Conservation (phyloP, 2,329 filamentous ascomycete genomes). For the Fusarium duplospermum region DNA sequence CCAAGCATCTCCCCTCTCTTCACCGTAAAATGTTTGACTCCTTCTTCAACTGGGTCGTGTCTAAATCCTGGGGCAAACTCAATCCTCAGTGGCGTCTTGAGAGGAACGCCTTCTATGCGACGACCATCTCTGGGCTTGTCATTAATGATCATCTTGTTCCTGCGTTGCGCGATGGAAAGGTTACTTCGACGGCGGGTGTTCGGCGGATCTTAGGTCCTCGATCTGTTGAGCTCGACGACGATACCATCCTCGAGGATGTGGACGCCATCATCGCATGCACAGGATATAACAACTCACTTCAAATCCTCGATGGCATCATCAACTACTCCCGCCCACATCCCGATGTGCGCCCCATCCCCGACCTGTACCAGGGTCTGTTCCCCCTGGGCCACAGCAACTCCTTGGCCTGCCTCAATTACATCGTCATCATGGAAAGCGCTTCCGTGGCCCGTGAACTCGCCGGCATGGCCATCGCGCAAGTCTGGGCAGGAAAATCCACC, state of each 20-base stretch:
- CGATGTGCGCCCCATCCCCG: slow-evolving; percentile 40
- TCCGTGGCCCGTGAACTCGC: slow-evolving; percentile 54
- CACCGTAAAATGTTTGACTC: slow-evolving; percentile 25
- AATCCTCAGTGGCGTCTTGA: slow-evolving; percentile 34
- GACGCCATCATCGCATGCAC: slow-evolving; percentile 49
- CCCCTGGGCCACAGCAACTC: slow-evolving; percentile 53
- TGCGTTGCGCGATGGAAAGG: slow-evolving; percentile 17
- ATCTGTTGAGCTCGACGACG: slow-evolving; percentile 41
- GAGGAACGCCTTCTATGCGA: slow-evolving; percentile 17
- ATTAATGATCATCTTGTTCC: slow-evolving; percentile 37
- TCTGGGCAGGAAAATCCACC: slow-evolving; percentile 52
- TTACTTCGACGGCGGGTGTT: slow-evolving; percentile 19
- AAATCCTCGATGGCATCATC: slow-evolving; percentile 23
- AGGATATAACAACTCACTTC: slow-evolving; percentile 46
- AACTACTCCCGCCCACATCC: slow-evolving; percentile 14
- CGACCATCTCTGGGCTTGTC: slow-evolving; percentile 19
- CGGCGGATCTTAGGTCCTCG: slow-evolving; percentile 31
- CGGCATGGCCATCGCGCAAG: slow-evolving; percentile 54
- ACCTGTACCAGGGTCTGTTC: slow-evolving; percentile 57
- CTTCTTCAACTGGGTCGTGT: slow-evolving; percentile 21
- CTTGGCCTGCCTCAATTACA: slow-evolving; percentile 54
- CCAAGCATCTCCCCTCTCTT: slow-evolving; percentile 22
- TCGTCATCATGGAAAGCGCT: slow-evolving; percentile 47
- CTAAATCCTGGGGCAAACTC: slow-evolving; percentile 26
- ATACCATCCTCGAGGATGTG: slow-evolving; percentile 37